These are phyloP conservation scores for Zymoseptoria brevis DNA, from an alignment of 2,329 filamentous ascomycete genomes.

Conservation along the genomic window DNA sequence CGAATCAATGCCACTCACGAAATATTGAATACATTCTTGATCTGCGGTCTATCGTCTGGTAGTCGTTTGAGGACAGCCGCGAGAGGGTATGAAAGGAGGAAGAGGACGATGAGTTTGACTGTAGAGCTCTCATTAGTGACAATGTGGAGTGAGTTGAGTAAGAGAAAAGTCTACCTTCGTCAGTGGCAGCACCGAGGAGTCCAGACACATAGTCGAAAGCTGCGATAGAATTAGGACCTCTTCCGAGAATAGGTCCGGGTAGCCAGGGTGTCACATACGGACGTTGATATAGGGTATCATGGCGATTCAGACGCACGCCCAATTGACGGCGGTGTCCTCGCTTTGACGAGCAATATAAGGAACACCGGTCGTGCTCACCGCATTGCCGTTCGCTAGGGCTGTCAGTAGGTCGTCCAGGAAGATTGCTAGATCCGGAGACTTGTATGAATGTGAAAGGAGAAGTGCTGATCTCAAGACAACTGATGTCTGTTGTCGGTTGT, in stretches of 20 bases:
- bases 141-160: neutral
- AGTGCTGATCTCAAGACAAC: neutral
- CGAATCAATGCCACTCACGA: conserved; percentile 40
- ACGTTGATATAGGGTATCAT: conserved; percentile 60
- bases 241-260: neutral
- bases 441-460: neutral
- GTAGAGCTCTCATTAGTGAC: conserved; percentile 6
- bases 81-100: conserved; percentile 86
- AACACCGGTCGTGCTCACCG: neutral
- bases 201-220: conserved; percentile 54
- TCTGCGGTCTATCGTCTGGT: conserved; percentile 71
- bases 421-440: neutral
- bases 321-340: neutral
- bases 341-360: neutral
- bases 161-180: conserved; percentile 47
- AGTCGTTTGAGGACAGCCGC: conserved; percentile 82
- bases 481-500: neutral
- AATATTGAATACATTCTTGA: conserved; percentile 85
- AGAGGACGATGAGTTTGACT: conserved; percentile 92
- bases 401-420: neutral
- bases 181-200: conserved; percentile 53
- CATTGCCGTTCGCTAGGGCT: conserved; percentile 2
- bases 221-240: conserved; percentile 27
- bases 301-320: neutral
- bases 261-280: conserved; percentile 38